Base-by-base conservation (phyloP, 2,329 filamentous ascomycete genomes). In the Penicillium hordei region DNA sequence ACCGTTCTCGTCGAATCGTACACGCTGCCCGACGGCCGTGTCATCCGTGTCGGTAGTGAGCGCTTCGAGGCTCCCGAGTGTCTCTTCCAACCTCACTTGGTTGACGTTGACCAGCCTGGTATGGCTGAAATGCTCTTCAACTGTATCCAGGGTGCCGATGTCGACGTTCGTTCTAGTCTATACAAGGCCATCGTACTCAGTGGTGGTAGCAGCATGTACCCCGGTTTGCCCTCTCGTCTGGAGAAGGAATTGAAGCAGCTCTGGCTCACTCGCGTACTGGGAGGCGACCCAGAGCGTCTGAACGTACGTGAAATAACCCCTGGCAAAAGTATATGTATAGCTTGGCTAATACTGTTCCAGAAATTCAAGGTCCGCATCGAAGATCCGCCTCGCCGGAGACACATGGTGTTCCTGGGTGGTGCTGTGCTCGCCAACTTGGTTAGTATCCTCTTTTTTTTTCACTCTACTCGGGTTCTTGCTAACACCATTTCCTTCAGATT, bases 351-450 rank as follows among this genome's bases (percentile, higher is more conserved):
- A 31, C 38, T 34, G 1, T 51, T 60, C 48, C 67, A 87, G 87
- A 99, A 97, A 87, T 99, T 99, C 85, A 99, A 97, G 86, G 93
- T 99, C 65, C 87, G 94, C 76, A 97, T 99, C 82, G 94, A 99
- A 77, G 94, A 99, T 76, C 94, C 94, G 51, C 94, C 94, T 34
- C 86, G 94, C 78, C 86, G 94, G 80, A 85, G 93, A 77, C 94
- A 99, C 82, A 97, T 99, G 93, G 94, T 99, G n/a, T 97, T 99
- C 83, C 79, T 99, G 55, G 94, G 94, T 58, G 94, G 94, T 68
- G 94, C 94, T 27, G 94, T 99, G 62, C 81, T 99, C 70, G 94
- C 94, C 68, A 97, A 97, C 75, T 95, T 99, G 76, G 83, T 85
- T 78, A 73, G 82, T 75, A 27, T 27, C 8, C 25, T 29, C 34